Percentiles rank a stretch among this genome's conserved stretches.
These are phyloP conservation scores for Pseudognaphalium luteoalbum DNA, from an alignment of 129 eudicot species.

Conservation along the genomic window DNA sequence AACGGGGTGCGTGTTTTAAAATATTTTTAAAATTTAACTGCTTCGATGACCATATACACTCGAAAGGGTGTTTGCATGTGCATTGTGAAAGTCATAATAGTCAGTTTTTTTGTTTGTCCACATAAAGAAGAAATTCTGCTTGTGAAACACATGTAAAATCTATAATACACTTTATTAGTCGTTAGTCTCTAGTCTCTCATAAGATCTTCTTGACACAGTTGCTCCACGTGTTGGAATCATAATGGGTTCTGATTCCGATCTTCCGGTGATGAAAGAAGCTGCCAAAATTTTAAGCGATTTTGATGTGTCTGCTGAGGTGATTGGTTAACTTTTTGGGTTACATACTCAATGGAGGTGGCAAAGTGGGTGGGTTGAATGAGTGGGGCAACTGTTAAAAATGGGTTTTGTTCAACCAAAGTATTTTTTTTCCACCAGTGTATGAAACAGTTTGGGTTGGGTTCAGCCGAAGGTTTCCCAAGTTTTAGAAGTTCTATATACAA, in stretches of 20 bases:
- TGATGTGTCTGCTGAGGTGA: slow-evolving; percentile 75
- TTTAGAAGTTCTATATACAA: too few relatives aligned
- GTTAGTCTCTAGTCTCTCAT: neutral
- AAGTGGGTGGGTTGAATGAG: neutral
- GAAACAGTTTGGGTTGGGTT: neutral
- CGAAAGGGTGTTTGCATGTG: neutral
- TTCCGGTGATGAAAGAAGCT: slow-evolving; percentile 98
- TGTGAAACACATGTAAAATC: neutral
- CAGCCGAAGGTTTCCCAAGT: neutral
- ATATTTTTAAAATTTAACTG: neutral
- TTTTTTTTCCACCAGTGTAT: neutral
- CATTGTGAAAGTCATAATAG: neutral
- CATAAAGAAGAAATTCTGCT: neutral
- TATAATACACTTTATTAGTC: neutral
- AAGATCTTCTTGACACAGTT: slow-evolving; percentile 34
- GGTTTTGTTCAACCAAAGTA: neutral
- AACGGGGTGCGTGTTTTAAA: neutral
- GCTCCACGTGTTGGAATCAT: slow-evolving; percentile 87
- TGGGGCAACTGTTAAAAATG: neutral
- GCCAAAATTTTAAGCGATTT: slow-evolving; percentile 66
- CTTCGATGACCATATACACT: neutral
- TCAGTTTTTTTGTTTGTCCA: neutral
- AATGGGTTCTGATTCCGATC: slow-evolving; percentile 99
- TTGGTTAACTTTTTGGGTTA: neutral
- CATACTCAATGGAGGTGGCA: neutral